Conservation (phyloP, 1,284 basidiomycete species). For the Trichosporon inkin region DNA sequence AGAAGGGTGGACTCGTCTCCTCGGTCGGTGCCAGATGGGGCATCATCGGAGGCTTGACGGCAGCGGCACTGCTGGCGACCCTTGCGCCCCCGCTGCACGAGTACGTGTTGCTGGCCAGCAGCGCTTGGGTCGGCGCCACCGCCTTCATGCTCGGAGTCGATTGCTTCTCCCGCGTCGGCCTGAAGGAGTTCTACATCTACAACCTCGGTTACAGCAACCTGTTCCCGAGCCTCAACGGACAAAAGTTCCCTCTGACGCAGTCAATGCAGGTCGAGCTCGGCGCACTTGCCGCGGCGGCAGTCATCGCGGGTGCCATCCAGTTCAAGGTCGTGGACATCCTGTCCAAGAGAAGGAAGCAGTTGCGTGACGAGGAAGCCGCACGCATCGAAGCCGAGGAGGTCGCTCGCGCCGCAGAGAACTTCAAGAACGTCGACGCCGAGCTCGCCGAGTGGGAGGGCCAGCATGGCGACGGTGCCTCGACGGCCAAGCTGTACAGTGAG, state of each 20-base stretch:
- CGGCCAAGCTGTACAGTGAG: neutral
- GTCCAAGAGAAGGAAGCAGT: constrained; percentile 70
- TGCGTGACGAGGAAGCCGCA: constrained; percentile 65
- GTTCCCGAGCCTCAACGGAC: constrained; percentile 70
- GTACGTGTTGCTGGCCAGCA: constrained; percentile 72
- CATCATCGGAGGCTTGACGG: constrained; percentile 63
- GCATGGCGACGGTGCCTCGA: constrained; percentile 55
- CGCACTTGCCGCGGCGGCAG: constrained; percentile 66
- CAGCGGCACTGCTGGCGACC: constrained; percentile 60
- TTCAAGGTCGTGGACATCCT: constrained; percentile 76
- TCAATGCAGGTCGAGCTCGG: constrained; percentile 92
- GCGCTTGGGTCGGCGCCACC: constrained; percentile 74
- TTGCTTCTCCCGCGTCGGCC: constrained; percentile 81
- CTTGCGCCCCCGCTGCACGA: constrained; percentile 71
- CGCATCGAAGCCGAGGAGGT: constrained; percentile 71
- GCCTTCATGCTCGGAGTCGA: constrained; percentile 88
- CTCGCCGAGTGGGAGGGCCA: constrained; percentile 81
- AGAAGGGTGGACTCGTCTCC: constrained; percentile 73
- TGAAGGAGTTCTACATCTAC: constrained; percentile 97
- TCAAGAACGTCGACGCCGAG: constrained; percentile 65
- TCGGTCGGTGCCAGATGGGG: constrained; percentile 76
- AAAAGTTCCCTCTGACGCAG: constrained; percentile 78
- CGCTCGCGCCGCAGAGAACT: constrained; percentile 65
- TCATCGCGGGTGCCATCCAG: constrained; percentile 83
- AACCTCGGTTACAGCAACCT: constrained; percentile 70